phyloP scores from a whole-genome alignment of 805 yeast species.

The Zygoascus ofunaensis region DNA sequence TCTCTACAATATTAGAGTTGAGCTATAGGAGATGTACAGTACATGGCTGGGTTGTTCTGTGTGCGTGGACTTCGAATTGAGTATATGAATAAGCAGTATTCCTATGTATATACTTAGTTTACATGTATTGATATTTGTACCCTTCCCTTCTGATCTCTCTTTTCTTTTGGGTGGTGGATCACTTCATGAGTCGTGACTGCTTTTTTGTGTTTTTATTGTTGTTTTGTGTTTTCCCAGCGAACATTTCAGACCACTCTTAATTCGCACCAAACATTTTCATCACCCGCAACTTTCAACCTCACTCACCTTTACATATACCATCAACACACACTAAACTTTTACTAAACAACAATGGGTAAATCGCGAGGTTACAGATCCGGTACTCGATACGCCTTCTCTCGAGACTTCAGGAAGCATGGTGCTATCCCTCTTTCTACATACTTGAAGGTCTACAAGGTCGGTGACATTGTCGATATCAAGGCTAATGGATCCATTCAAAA shows the following conservation, averaged over 20 bases:
- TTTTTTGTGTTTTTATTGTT: too few species aligned
- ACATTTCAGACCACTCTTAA: neutral
- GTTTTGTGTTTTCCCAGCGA: too few species aligned
- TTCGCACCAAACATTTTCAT: conserved; percentile 1
- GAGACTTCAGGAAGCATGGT: conserved; percentile 99
- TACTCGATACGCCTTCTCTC: conserved; percentile 99
- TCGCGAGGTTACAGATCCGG: conserved; percentile 99
- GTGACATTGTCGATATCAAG: conserved; percentile 98
- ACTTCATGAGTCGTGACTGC: conserved; percentile 6
- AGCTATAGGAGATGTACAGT: too few species aligned
- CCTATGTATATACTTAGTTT: too few species aligned
- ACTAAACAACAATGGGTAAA: conserved; percentile 38
- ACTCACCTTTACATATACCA: conserved; percentile 2
- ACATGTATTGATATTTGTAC: too few species aligned
- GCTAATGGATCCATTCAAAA: conserved; percentile 98
- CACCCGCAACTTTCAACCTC: conserved; percentile 2
- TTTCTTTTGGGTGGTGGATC: too few species aligned
- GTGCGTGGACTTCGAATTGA: too few species aligned
- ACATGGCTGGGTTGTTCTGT: too few species aligned
- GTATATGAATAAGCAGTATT: too few species aligned
- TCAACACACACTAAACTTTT: conserved; percentile 6
- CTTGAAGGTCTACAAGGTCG: conserved; percentile 97
- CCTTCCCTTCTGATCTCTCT: too few species aligned
- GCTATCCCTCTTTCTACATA: conserved; percentile 88
- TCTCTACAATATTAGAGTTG: too few species aligned